phyloP scores from a whole-genome alignment of 163 green algal genomes.

The Scenedesmus sp. region DNA sequence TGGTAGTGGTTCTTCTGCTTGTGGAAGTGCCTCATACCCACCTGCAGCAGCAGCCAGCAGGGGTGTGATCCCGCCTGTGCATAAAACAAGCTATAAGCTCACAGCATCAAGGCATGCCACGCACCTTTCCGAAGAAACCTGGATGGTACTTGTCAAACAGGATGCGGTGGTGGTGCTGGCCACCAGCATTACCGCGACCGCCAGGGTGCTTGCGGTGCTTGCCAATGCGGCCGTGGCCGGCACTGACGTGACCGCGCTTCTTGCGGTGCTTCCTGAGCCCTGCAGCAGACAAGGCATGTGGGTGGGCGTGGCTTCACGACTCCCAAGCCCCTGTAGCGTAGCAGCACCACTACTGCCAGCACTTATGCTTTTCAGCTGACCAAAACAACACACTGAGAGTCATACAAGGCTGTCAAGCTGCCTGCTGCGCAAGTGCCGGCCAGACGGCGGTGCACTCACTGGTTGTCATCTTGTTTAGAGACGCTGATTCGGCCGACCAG shows the following conservation, averaged over 20 bases:
- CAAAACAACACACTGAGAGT: not conserved
- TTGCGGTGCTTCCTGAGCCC: conserved; percentile 97
- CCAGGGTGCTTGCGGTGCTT: conserved; percentile 99
- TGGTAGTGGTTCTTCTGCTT: conserved; percentile 95
- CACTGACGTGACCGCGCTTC: conserved; percentile 97
- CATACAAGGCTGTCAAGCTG: not conserved
- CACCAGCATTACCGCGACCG: conserved; percentile 99
- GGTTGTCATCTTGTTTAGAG: conserved; percentile 62
- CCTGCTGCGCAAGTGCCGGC: not conserved
- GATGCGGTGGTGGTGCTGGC: conserved; percentile 99
- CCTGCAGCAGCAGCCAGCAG: conserved; percentile 64
- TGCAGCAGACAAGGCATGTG: conserved; percentile 50
- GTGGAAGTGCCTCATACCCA: conserved; percentile 99
- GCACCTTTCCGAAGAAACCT: conserved; percentile 97
- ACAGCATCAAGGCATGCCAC: conserved; percentile 18
- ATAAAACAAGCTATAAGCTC: not conserved
- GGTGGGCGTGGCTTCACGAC: not conserved
- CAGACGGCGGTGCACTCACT: conserved; percentile 52
- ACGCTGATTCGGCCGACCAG: not conserved
- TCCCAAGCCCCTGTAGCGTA: not conserved
- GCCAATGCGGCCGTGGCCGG: conserved; percentile 97
- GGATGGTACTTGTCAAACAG: conserved; percentile 99
- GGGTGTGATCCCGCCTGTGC: not conserved
- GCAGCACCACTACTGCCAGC: not conserved
- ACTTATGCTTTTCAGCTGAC: not conserved